A percentile compares a stretch with the other conserved stretches of the same genome.
Conservation (phyloP, 805 yeast species). For the Starmerella riodocensis region DNA sequence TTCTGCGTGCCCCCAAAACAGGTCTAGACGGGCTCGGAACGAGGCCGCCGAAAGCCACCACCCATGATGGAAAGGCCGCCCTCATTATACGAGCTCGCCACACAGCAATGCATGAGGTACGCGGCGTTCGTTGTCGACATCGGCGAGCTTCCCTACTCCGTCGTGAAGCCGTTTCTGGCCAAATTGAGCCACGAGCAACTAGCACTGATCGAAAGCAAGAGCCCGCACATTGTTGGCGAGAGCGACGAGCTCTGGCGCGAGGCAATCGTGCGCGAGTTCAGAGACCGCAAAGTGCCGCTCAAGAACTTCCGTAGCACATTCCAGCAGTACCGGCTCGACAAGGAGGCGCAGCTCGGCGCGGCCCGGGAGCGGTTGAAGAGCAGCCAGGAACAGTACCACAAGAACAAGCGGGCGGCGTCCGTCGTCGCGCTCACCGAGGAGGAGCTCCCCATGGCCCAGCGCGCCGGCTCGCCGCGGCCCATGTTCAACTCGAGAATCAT, state of each 20-base stretch:
- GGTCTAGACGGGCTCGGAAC: too few relatives aligned
- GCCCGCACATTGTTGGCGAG: slow-evolving; percentile 25
- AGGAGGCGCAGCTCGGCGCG: slow-evolving; percentile 34
- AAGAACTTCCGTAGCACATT: slow-evolving; percentile 23
- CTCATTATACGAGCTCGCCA: slow-evolving; percentile 18
- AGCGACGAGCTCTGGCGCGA: slow-evolving; percentile 28
- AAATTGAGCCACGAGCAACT: slow-evolving; percentile 27
- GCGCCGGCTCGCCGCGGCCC: slow-evolving; percentile 1
- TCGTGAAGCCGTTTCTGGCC: slow-evolving; percentile 28
- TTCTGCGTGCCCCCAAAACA: too few relatives aligned
- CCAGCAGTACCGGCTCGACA: slow-evolving; percentile 25
- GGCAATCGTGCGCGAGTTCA: slow-evolving; percentile 25
- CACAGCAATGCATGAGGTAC: slow-evolving; percentile 17
- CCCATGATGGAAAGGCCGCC: slow-evolving; percentile 13
- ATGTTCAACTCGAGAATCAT: slow-evolving; percentile 17
- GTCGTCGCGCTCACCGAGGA: slow-evolving; percentile 18
- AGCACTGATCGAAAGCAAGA: slow-evolving; percentile 23
- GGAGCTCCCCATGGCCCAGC: slow-evolving; percentile 6
- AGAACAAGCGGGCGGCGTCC: slow-evolving; percentile 21
- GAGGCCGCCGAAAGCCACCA: too few relatives aligned
- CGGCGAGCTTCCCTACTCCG: slow-evolving; percentile 29
- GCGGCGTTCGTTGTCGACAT: slow-evolving; percentile 25
- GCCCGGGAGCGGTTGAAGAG: slow-evolving; percentile 30
- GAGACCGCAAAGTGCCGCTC: slow-evolving; percentile 25
- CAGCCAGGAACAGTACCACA: slow-evolving; percentile 22